Conservation (phyloP, 2,329 filamentous ascomycete genomes). For the Claviceps citrina region DNA sequence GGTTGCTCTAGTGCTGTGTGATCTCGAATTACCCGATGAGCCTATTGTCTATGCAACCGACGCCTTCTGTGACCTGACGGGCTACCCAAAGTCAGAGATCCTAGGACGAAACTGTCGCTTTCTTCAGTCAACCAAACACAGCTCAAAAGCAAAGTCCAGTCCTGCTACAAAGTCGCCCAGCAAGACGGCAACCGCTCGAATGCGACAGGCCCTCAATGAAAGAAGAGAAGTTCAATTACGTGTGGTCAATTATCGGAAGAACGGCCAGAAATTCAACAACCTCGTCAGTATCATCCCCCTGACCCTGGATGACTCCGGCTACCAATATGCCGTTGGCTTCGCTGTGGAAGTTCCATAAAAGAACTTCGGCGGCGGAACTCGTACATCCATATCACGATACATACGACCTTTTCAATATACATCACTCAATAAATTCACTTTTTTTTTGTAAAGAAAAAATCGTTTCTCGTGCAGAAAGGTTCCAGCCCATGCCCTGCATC, state of each 20-base stretch:
- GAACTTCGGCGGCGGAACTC: too few species aligned
- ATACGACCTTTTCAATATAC: neutral
- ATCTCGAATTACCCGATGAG: constrained; percentile 55
- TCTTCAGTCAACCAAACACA: constrained; percentile 57
- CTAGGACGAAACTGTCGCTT: constrained; percentile 73
- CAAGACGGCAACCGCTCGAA: constrained; percentile 41
- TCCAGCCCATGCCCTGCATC: neutral
- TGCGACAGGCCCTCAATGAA: constrained; percentile 30
- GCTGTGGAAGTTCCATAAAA: constrained; percentile 47
- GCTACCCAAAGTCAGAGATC: constrained; percentile 60
- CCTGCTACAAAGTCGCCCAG: constrained; percentile 5
- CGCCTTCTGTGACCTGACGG: constrained; percentile 63
- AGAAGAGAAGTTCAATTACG: constrained; percentile 32
- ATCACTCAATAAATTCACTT: neutral
- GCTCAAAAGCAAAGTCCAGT: neutral
- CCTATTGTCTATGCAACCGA: constrained; percentile 79
- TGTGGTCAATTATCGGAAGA: constrained; percentile 68
- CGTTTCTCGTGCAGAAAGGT: neutral
- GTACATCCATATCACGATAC: too few species aligned
- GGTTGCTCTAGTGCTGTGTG: constrained; percentile 70
- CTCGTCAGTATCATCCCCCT: constrained; percentile 75
- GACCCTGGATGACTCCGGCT: constrained; percentile 45
- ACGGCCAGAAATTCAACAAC: constrained; percentile 68
- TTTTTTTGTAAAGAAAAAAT: too few species aligned
- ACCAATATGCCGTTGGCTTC: constrained; percentile 67